phyloP scores from a whole-genome alignment of 2,329 filamentous ascomycete genomes.

The Plectosphaerella plurivora region DNA sequence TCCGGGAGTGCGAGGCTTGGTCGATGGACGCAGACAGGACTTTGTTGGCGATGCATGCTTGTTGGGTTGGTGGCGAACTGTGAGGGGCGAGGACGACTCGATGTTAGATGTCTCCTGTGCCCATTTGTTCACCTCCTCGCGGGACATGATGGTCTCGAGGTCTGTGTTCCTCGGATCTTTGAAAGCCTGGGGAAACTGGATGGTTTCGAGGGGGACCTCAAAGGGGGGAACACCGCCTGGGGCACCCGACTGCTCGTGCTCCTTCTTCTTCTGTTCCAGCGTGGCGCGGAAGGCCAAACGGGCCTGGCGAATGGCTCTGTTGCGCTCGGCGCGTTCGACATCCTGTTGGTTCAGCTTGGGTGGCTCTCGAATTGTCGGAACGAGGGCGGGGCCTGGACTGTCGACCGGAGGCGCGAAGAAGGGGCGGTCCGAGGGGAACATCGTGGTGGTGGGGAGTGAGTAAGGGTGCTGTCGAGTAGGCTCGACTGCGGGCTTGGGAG shows the following conservation, averaged over 20 bases:
- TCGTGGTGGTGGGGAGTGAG: constrained; percentile 27
- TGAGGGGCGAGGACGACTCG: constrained; percentile 31
- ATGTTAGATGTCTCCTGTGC: constrained; percentile 31
- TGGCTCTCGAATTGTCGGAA: neutral
- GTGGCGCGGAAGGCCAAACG: neutral
- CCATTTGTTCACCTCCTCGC: constrained; percentile 36
- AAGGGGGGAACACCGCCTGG: neutral
- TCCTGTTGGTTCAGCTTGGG: neutral
- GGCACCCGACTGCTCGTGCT: neutral
- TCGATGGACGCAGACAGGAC: constrained; percentile 51
- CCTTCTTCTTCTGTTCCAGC: neutral
- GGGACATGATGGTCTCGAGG: constrained; percentile 17
- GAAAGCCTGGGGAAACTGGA: neutral
- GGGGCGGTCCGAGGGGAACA: constrained; percentile 27
- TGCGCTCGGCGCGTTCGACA: neutral
- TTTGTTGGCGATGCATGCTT: constrained; percentile 51
- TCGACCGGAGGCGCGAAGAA: too few species aligned
- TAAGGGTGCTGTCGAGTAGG: constrained; percentile 10
- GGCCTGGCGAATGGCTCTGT: neutral
- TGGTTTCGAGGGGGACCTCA: neutral
- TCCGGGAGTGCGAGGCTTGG: constrained; percentile 54
- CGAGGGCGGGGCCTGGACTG: neutral
- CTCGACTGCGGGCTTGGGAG: neutral
- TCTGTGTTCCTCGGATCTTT: neutral
- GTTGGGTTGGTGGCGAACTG: constrained; percentile 41